A percentile compares a stretch with the other conserved stretches of the same genome.
phyloP scores from a whole-genome alignment of 2,329 filamentous ascomycete genomes.

The Lasiodiplodia hormozganensis region DNA sequence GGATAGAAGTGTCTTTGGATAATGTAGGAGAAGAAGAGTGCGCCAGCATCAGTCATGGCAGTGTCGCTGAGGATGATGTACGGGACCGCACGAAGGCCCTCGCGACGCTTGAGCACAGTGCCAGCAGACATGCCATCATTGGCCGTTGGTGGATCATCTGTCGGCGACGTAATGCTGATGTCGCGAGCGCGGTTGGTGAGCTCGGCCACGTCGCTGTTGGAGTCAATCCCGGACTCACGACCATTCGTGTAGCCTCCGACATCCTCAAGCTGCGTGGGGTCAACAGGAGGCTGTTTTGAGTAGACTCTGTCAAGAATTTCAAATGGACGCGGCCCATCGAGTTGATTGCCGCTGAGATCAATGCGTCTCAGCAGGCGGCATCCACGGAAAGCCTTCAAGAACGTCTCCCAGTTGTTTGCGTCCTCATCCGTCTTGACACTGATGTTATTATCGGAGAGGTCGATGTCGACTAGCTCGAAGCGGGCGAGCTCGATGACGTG shows the following conservation, averaged over 20 bases:
- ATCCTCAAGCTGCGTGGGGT: slow-evolving; percentile 37
- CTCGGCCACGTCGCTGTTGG: slow-evolving; percentile 1
- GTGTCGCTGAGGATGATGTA: slow-evolving; percentile 47
- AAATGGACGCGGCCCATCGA: slow-evolving; percentile 51
- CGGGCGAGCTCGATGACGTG: slow-evolving; percentile 49
- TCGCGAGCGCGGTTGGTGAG: slow-evolving; percentile 22
- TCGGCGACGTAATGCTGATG: slow-evolving; percentile 6
- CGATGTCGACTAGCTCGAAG: slow-evolving; percentile 55
- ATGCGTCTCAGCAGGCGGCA: slow-evolving; percentile 54
- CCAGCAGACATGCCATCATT: slow-evolving; percentile 3
- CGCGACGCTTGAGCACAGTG: slow-evolving; percentile 34
- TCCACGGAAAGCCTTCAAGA: slow-evolving; percentile 51
- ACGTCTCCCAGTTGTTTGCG: slow-evolving; percentile 50
- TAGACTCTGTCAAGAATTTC: slow-evolving; percentile 55
- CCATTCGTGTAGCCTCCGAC: not conserved
- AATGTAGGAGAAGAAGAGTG: slow-evolving; percentile 50
- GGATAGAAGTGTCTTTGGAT: slow-evolving; percentile 49
- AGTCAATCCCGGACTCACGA: not conserved
- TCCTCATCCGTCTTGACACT: slow-evolving; percentile 46
- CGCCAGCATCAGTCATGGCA: slow-evolving; percentile 46
- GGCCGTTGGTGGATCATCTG: not conserved
- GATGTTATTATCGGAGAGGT: slow-evolving; percentile 56
- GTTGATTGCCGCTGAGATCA: slow-evolving; percentile 53
- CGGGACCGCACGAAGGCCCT: slow-evolving; percentile 49
- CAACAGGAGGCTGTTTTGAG: slow-evolving; percentile 41